Evolutionary conservation across 805 yeast species (phyloP), one percentile per base, ranked within the genome.

Genomic region (Saccharomycopsis fermentans): DNA sequence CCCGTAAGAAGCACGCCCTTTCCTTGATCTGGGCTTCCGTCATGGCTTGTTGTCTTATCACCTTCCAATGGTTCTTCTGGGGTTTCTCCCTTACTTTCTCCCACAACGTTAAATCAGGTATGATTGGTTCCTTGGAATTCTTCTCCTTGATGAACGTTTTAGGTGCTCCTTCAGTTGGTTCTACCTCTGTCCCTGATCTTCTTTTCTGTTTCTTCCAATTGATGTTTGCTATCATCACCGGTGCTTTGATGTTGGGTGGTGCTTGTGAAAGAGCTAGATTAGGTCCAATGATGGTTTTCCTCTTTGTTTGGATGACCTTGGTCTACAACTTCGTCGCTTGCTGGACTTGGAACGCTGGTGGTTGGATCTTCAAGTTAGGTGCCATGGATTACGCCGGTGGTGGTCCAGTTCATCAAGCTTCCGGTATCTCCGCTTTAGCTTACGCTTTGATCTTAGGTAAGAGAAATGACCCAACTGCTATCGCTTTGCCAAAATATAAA

Each of bases 1-100:
- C 96, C 16, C 83, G 99, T 72, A 92, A 92, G 73, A 89, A 91
- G 72, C 97, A 94, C 67, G 96, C 97, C n/a, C 75, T 94, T 58
- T 88, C 97, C 6, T 77, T 94, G 56, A 74, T 94, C 56, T 94
- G 97, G 97, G 94, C 96, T 26, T 85, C 96, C 6, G 74, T 94
- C 69, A 90, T 90, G 87, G 90, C 95, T 21, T 83, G 83, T 21
- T 84, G 94, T 65, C 75, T 92, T 35, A 83, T 90, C 6, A 74
- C 87, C 1, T 90, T 94, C 81, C 97, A 94, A 72, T 92, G 99
- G 98, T 94, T 90, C 73, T 91, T 90, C 77, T 90, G 97, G 97
- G 99, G 98, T 63, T 92, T 87, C 73, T 88, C 97, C 14, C 78
- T 94, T 59, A 85, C 90, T 19, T 92, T 92, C 70, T 78, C 92